Percentiles rank a stretch among this genome's conserved stretches.
These are phyloP conservation scores for Mortierella sp. DNA, from an alignment of 371 early-diverging fungal species.

Conservation along the genomic window DNA sequence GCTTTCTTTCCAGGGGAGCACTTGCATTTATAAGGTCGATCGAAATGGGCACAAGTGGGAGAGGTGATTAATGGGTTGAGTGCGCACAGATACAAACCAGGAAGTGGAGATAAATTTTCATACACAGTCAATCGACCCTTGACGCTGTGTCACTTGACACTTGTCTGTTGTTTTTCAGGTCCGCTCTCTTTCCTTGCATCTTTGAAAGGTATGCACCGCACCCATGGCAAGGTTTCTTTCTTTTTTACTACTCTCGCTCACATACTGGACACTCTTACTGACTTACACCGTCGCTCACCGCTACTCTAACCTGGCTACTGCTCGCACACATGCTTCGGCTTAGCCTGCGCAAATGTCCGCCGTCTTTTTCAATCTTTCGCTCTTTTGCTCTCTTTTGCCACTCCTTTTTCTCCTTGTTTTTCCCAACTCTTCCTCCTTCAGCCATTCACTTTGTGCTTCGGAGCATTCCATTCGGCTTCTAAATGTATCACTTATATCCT, in stretches of 20 bases:
- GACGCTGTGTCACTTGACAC: constrained; percentile 9
- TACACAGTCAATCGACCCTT: neutral
- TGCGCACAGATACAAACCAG: neutral
- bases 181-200: neutral
- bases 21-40: neutral
- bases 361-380: neutral
- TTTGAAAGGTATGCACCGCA: too few species aligned
- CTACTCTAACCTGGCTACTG: neutral
- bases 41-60: neutral
- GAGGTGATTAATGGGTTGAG: neutral
- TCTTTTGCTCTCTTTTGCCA: constrained; percentile 13
- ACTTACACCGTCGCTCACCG: neutral
- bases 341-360: constrained; percentile 10
- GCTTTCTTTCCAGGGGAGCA: neutral
- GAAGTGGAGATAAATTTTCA: neutral
- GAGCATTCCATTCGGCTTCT: neutral
- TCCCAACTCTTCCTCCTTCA: neutral
- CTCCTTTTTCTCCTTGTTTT: neutral
- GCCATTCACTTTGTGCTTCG: neutral
- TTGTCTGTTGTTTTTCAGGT: neutral
- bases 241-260: neutral
- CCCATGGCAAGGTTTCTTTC: too few species aligned
- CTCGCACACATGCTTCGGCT: neutral
- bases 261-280: neutral
- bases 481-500: neutral